Evolutionary conservation across 2,329 filamentous ascomycete genomes (phyloP).

Genomic region (Alternaria incomplexa): DNA sequence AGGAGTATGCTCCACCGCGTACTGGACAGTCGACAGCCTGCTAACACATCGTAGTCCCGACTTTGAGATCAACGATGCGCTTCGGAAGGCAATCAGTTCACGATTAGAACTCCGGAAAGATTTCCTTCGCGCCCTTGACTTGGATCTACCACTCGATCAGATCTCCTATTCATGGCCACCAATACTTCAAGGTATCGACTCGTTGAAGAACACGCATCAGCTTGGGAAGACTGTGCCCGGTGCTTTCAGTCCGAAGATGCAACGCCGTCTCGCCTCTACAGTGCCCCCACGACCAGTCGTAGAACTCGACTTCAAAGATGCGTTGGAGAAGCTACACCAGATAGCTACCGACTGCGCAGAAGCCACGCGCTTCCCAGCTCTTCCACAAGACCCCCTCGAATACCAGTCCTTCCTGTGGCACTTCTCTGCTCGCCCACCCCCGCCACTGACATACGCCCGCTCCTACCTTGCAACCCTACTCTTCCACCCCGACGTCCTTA

Average conservation of each 20-base stretch:
- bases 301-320: constrained; percentile 73
- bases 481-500: constrained; percentile 69
- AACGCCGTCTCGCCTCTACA: constrained; percentile 89
- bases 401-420: constrained; percentile 70
- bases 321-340: constrained; percentile 70
- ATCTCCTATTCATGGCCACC: constrained; percentile 46
- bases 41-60: constrained; percentile 28
- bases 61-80: constrained; percentile 40
- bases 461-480: constrained; percentile 79
- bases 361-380: constrained; percentile 41
- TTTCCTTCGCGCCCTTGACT: constrained; percentile 63
- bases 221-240: constrained; percentile 71
- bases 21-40: not conserved
- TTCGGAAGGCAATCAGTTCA: constrained; percentile 63
- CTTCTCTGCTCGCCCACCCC: constrained; percentile 79
- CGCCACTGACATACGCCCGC: constrained; percentile 83
- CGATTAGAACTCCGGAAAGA: constrained; percentile 71
- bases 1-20: constrained; percentile 33
- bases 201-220: constrained; percentile 64
- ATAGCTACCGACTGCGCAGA: constrained; percentile 76
- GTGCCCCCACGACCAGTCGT: constrained; percentile 93
- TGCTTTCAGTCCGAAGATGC: constrained; percentile 89
- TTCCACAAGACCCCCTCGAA: constrained; percentile 41
- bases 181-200: constrained; percentile 53
- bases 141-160: constrained; percentile 36